A percentile compares a stretch with the other conserved stretches of the same genome.
Evolutionary conservation across 805 yeast species (phyloP).

Genomic region (Metschnikowia drakensbergensis): DNA sequence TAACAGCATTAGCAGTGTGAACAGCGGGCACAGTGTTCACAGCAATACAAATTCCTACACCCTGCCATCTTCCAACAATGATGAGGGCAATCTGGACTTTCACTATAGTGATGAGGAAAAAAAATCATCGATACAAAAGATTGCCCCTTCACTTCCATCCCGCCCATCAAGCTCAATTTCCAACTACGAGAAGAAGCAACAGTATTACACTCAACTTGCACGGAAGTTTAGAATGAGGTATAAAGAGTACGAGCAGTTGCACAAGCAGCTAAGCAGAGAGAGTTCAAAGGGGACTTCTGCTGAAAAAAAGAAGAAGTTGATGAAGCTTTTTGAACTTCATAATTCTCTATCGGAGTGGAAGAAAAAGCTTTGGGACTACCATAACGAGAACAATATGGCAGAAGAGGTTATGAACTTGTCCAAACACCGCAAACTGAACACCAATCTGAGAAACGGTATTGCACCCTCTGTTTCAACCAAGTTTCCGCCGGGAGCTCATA

Average conservation of each 20-base stretch:
- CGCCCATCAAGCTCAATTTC: conserved; percentile 16
- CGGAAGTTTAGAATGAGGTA: conserved; percentile 16
- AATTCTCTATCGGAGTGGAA: conserved; percentile 53
- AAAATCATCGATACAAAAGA: conserved; percentile 4
- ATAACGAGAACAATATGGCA: conserved; percentile 31
- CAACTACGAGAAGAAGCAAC: conserved; percentile 18
- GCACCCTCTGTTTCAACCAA: neutral
- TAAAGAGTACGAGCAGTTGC: conserved; percentile 17
- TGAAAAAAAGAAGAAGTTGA: conserved; percentile 23
- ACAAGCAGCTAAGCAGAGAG: conserved; percentile 12
- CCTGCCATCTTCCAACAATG: conserved; percentile 37
- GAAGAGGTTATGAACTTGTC: conserved; percentile 33
- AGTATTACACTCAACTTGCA: conserved; percentile 18
- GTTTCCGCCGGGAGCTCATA: neutral
- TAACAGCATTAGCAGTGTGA: conserved; percentile 13
- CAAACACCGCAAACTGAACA: conserved; percentile 33
- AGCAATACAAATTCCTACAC: conserved; percentile 21
- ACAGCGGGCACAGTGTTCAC: conserved; percentile 7
- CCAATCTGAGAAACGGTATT: conserved; percentile 3
- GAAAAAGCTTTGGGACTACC: conserved; percentile 48
- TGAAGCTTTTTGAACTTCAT: conserved; percentile 47
- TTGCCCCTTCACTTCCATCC: conserved; percentile 9
- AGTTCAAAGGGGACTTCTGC: conserved; percentile 8
- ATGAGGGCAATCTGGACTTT: conserved; percentile 18
- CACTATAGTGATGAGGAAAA: conserved; percentile 15